Evolutionary conservation across 1,284 basidiomycete genomes (phyloP), one percentile per base, ranked within the genome.

Genomic region (Wallemia mellicola): DNA sequence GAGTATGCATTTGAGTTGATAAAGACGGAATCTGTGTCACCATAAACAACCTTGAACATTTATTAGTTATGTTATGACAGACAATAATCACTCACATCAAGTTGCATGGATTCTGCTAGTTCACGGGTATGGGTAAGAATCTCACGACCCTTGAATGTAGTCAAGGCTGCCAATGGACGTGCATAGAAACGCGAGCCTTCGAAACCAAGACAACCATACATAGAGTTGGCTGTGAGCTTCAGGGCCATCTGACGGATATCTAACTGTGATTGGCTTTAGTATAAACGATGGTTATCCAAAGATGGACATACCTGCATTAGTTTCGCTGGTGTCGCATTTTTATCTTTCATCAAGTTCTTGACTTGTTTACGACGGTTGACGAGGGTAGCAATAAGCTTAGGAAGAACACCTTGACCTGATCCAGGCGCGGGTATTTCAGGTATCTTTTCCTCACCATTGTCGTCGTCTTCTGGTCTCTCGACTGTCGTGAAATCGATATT

Each of bases 401-500:
- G 94, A 24, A 99, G 76, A 1, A 98, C 83, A 60, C 94, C 94
- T 67, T 88, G 86, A 0, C 76, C 70, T 0, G 82, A 74, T 22
- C 82, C 81, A 2, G 78, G 72, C 1, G 78, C 71, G 0, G 92
- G 91, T 5, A 89, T 79, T 59, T 95, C 87, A 0, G 92, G 89
- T 59, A 95, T 85, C 65, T 81, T 81, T 64, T 87, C 86, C 62
- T 86, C 79, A 7, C 77, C 82, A 38, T 80, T 77, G 81, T 86
- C 66, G 2, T 27, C 32, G 1, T 28, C 27, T 9, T 75, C 71
- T 38, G 67, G 63, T 32, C 79, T 77, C 56, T 88, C 83, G 26
- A 98, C 81, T 0, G 94, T 99, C 7, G 94, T 98, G 67, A 98
- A 99, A 71, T 98, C 91, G 66, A 98, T 96, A 68, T 99, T 98